Percentiles rank a stretch among this genome's conserved stretches.
Evolutionary conservation across 345 rosid genomes (phyloP).

Genomic region (Cardamine occulta): DNA sequence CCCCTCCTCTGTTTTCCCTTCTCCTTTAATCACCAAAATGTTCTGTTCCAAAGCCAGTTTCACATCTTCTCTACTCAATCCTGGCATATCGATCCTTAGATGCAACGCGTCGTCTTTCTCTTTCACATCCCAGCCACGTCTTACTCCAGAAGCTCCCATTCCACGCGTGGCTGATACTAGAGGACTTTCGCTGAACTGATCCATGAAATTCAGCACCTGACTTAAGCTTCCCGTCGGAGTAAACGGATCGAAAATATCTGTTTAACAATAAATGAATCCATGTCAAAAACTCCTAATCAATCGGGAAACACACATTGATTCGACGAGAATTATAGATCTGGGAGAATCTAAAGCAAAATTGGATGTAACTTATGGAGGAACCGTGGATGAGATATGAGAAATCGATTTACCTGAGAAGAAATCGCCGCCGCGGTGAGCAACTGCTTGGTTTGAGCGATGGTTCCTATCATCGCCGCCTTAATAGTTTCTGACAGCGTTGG

Average conservation of each 20-base stretch:
- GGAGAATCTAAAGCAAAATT: not conserved
- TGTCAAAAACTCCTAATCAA: not conserved
- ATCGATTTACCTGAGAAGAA: slow-evolving; percentile 16
- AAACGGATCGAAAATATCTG: slow-evolving; percentile 45
- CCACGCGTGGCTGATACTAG: slow-evolving; percentile 41
- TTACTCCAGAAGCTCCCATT: slow-evolving; percentile 37
- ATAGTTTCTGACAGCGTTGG: slow-evolving; percentile 35
- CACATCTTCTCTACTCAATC: slow-evolving; percentile 49
- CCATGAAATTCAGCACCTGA: slow-evolving; percentile 61
- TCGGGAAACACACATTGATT: not conserved
- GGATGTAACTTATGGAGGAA: not conserved
- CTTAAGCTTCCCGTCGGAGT: slow-evolving; percentile 48
- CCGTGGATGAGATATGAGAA: too few species aligned
- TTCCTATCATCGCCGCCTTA: not conserved
- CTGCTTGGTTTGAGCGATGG: not conserved
- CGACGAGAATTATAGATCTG: not conserved
- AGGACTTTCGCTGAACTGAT: slow-evolving; percentile 49
- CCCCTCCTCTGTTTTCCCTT: slow-evolving; percentile 49
- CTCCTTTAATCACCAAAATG: slow-evolving; percentile 64
- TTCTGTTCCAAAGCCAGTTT: not conserved
- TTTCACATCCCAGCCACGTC: slow-evolving; percentile 45
- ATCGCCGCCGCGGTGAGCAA: slow-evolving; percentile 22
- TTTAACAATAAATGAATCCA: not conserved
- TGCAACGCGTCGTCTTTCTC: slow-evolving; percentile 50
- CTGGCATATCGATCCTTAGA: slow-evolving; percentile 58